A percentile compares a stretch with the other conserved stretches of the same genome.
phyloP scores from a whole-genome alignment of 192 early-diverging fungal species.

The Coemansia sp. region DNA sequence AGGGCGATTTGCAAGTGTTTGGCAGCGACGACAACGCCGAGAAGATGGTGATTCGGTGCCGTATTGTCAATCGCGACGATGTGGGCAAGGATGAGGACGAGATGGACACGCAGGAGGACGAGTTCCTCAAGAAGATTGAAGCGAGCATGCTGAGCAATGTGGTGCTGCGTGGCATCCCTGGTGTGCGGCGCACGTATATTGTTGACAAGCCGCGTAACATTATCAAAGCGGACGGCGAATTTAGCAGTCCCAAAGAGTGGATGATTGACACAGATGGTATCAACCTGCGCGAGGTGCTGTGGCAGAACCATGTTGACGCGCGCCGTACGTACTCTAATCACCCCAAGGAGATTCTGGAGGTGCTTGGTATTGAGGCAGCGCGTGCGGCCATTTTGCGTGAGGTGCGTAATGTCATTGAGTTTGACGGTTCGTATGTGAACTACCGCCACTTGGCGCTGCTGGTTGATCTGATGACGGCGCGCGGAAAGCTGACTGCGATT shows the following conservation, averaged over 20 bases:
- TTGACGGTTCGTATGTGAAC: constrained; percentile 97
- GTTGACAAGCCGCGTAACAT: constrained; percentile 25
- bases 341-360: constrained; percentile 85
- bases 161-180: constrained; percentile 83
- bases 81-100: constrained; percentile 57
- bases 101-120: constrained; percentile 70
- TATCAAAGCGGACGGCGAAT: constrained; percentile 63
- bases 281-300: constrained; percentile 84
- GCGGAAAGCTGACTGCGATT: constrained; percentile 92
- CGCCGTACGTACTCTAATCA: constrained; percentile 86
- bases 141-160: constrained; percentile 82
- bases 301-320: constrained; percentile 79
- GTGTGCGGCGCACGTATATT: constrained; percentile 80
- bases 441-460: constrained; percentile 95
- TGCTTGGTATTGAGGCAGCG: constrained; percentile 97
- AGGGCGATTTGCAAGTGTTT: constrained; percentile 77
- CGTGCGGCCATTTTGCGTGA: constrained; percentile 86
- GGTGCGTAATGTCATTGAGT: constrained; percentile 89
- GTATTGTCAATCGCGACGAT: constrained; percentile 73
- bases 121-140: constrained; percentile 86
- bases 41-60: constrained; percentile 82
- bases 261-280: constrained; percentile 92
- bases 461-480: constrained; percentile 94
- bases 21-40: constrained; percentile 88
- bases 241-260: constrained; percentile 66